A percentile compares a stretch with the other conserved stretches of the same genome.
Conservation (phyloP, 805 yeast species). For the Metschnikowia lunata region DNA sequence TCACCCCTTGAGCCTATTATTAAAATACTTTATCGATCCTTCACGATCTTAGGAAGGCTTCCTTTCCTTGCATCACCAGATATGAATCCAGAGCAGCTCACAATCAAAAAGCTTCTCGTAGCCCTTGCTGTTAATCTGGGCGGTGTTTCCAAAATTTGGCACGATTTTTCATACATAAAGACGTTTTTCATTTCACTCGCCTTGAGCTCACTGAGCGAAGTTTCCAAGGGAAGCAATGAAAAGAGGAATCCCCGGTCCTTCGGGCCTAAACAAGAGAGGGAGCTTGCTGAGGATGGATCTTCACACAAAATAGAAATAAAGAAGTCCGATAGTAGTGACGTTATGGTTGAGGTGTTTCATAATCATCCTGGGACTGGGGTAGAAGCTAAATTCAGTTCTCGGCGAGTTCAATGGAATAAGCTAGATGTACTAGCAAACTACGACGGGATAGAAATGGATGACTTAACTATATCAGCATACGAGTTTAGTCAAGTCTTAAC, state of each 20-base stretch:
- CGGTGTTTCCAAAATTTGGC: conserved; percentile 33
- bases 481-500: conserved; percentile 44
- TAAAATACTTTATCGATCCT: conserved; percentile 34
- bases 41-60: conserved; percentile 43
- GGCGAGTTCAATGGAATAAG: conserved; percentile 24
- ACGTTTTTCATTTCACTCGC: conserved; percentile 47
- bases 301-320: neutral
- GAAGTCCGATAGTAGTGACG: neutral
- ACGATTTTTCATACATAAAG: conserved; percentile 37
- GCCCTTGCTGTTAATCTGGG: conserved; percentile 38
- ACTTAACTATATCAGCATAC: conserved; percentile 34
- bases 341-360: neutral
- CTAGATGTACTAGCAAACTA: conserved; percentile 37
- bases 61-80: conserved; percentile 37
- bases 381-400: conserved; percentile 1
- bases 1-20: neutral
- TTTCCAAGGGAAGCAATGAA: neutral
- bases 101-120: conserved; percentile 28
- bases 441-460: conserved; percentile 41
- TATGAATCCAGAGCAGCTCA: conserved; percentile 22
- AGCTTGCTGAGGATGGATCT: neutral
- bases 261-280: neutral
- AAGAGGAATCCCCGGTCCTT: conserved; percentile 6
- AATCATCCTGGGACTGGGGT: conserved; percentile 3
- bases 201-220: neutral